Evolutionary conservation across 352 stramenopile species (phyloP), one percentile per base, ranked within the genome.

Genomic region (Pythium scleroteichum): DNA sequence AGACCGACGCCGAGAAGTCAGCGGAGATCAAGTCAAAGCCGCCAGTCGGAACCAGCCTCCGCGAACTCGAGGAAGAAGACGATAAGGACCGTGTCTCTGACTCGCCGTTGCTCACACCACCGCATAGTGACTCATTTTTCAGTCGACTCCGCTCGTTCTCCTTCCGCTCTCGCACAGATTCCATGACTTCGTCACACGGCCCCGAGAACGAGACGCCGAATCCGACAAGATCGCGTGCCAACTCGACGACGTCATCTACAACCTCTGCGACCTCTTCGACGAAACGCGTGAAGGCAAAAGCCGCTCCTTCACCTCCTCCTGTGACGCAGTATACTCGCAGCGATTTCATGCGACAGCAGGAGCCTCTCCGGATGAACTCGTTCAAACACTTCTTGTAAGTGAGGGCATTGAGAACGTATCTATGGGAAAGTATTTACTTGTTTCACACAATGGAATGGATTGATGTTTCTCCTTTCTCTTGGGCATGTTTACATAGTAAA

Each of bases 341-440:
- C 45, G 52, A 61, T 23, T 66, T 53, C 22, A 22, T 68, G 20
- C 23, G 35, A 44, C 33, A 62, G 19, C 60, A 56, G 26, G 52
- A 68, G 20, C 60, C 60, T 45, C 24, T 20, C n/a, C 59, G 59
- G 2, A 56, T 68, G 44, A 68, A 68, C 27, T 68, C 60, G 52
- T 58, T 68, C 35, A 62, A 62, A 24, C 33, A 68, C 45, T 62
- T 68, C 42, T 33, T 68, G 52, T 68, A 40, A 48, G n/a, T 24
- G 13, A 24, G 20, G 38, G 38, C 17, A 5, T 17, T 20, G 38
- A 17, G 6, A 17, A 39, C 8, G 33, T 44, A 20, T 44, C 38
- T 44, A 44, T 44, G 6, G 38, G 38, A 44, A 17, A 22, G 32
- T 55, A 55, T 55, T 55, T 55, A 55, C 49, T 29, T n/a, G 42